Evolutionary conservation across 805 yeast species (phyloP), one percentile per base, ranked within the genome.

Genomic region (Saccharomyces mikatae): DNA sequence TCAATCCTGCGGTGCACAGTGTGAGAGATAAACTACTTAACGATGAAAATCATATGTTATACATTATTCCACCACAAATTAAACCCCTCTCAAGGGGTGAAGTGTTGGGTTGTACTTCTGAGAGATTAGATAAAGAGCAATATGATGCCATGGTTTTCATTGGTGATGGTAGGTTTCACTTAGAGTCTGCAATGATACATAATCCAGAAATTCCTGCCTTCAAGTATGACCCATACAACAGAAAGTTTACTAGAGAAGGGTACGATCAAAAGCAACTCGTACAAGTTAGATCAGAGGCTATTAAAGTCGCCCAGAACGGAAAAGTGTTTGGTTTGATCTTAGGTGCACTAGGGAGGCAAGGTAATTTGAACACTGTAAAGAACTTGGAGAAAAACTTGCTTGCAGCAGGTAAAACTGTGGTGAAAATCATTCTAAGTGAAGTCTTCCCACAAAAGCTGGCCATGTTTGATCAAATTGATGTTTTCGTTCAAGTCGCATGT

Each of bases 301-400:
- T 94, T 6, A 69, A 68, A 2, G 75, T 77, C 0, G 96, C 97
- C 0, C 60, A 65, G 30, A 55, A 59, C n/a, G 76, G 89, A 0
- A 76, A 79, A 54, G 85, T 82, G 36, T 79, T 94, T 28, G 99
- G 97, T 0, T 74, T 94, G 21, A 86, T 94, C 21, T 72, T 94
- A 24, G 99, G 99, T 13, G 96, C 97, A 0, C 75, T 94, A 53
- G 99, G 99, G 1, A 80, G 99, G 63, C 99, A 94, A 74, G 99
- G 99, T 6, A 90, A 84, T 62, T 80, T 91, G 2, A 75, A 78
- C 24, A 92, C 98, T 0, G 77, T 90, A 46, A 79, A 79, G 24
- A 80, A 81, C 59, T 66, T 94, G 47, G 90, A 89, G 67, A 61
- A 68, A 5, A 74, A 74, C 51, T 74, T 92, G 27, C 60, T 61